Base-by-base conservation (phyloP, 345 rosid species). In the Salix koriyanagi region DNA sequence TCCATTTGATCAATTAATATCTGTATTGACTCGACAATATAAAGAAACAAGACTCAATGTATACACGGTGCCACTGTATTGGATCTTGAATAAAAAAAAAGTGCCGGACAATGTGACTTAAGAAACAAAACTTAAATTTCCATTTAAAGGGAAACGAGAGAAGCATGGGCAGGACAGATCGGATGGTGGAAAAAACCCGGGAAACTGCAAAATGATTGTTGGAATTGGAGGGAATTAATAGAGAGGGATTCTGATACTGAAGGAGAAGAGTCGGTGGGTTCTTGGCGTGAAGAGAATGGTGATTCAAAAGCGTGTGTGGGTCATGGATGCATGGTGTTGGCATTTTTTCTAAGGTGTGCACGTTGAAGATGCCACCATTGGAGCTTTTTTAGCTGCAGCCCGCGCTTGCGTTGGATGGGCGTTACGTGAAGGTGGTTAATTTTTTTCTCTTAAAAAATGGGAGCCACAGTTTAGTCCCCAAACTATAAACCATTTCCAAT, bases 1-100 rank as follows among this genome's bases (percentile, higher is more conserved):
- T 84, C 92, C 87, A 83, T 89, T 71, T 76, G 56, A 82, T 77
- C 72, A 2, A 25, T 25, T 25, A 25, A 42, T 42, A 42, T 42
- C 10, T 41, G 10, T 41, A 77, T 74, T 26, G 76, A 60, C 74
- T 72, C 13, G 23, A 23, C 7, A 58, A 58, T 56, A 26, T 28
- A 21, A 70, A 67, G 44, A 66, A 71, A 52, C 28, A 71, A 23
- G 19, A 71, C 46, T 15, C 4, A 8, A 50, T 44, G 60, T 34
- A 69, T 11, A 34, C 34, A 61, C 54, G 34, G 36, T 54, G 30
- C 46, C 58, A 83, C 58, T 62, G 19, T 81, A 54, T 23, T 39
- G 61, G 66, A 54, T 26, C 6, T 39, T 41, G 26, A 56, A 41
- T 37, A 67, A 37, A 37, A 11, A 11, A 5, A 4, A 54, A 5